Conservation (phyloP, 768 basidiomycete species). For the Lentinus tigrinus region DNA sequence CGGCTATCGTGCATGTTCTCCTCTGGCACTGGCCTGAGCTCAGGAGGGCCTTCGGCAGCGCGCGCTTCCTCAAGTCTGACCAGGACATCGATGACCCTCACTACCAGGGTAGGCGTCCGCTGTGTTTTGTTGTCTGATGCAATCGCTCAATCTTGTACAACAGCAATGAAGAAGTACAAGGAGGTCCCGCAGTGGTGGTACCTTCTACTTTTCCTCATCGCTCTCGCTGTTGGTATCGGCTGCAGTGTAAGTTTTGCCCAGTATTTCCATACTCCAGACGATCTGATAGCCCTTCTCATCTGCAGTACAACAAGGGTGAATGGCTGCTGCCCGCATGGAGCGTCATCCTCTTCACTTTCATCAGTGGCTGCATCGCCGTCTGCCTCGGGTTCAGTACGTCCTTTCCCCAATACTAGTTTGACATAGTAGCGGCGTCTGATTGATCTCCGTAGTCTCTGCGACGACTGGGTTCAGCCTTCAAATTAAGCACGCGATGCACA, state of each 20-base stretch:
- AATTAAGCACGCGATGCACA: constrained; percentile 49
- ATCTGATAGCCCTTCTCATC: not conserved
- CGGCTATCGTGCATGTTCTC: constrained; percentile 47
- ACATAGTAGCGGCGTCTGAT: not conserved
- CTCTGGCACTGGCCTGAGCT: constrained; percentile 55
- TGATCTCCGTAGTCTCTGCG: constrained; percentile 32
- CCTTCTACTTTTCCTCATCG: constrained; percentile 40
- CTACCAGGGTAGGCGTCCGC: constrained; percentile 38
- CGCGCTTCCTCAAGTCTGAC: constrained; percentile 37
- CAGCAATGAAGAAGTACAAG: constrained; percentile 50
- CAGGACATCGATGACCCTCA: constrained; percentile 51
- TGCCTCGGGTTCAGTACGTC: constrained; percentile 37
- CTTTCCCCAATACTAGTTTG: not conserved
- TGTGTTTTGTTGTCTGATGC: too few relatives aligned
- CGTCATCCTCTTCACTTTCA: constrained; percentile 45
- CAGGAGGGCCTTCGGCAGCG: constrained; percentile 41
- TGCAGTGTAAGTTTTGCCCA: constrained; percentile 29
- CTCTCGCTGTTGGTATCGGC: constrained; percentile 50
- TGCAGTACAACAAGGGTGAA: constrained; percentile 32
- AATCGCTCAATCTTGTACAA: not conserved
- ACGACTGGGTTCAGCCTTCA: constrained; percentile 46
- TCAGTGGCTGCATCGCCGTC: constrained; percentile 39
- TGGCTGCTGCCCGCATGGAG: constrained; percentile 57
- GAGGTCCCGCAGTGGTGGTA: constrained; percentile 60
- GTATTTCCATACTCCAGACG: not conserved